Evolutionary conservation across 2,329 filamentous ascomycete species (phyloP).

Genomic region (Aspergillus sp.): DNA sequence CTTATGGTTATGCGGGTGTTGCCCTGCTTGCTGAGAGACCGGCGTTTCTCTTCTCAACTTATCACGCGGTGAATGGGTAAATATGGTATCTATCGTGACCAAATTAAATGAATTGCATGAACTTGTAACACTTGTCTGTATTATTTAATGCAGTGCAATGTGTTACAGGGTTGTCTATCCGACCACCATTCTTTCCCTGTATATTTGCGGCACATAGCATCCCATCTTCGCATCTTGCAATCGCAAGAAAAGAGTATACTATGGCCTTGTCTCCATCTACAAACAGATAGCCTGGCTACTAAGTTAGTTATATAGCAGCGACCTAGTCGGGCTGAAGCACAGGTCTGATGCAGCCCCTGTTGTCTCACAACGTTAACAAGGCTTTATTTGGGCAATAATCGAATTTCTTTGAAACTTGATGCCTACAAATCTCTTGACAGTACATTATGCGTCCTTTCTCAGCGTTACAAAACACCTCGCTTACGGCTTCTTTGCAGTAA

Average conservation of each 20-base stretch:
- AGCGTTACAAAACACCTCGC: neutral
- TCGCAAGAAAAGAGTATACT: neutral
- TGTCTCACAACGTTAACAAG: too few relatives aligned
- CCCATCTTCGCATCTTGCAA: neutral
- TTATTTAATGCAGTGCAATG: neutral
- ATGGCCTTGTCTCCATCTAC: too few relatives aligned
- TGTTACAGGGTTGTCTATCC: neutral
- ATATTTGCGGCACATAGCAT: neutral
- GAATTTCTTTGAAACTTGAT: neutral
- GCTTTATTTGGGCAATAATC: too few relatives aligned
- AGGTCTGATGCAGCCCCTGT: too few relatives aligned
- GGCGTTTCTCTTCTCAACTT: slow-evolving; percentile 28
- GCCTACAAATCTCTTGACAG: neutral
- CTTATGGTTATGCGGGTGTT: slow-evolving; percentile 28
- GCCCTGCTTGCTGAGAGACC: slow-evolving; percentile 23
- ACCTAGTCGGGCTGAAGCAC: too few relatives aligned
- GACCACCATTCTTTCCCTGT: neutral
- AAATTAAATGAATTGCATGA: slow-evolving; percentile 27
- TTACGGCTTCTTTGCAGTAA: slow-evolving; percentile 28
- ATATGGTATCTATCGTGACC: slow-evolving; percentile 24
- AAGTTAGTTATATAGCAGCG: too few relatives aligned
- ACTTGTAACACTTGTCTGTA: slow-evolving; percentile 12
- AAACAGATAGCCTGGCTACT: too few relatives aligned
- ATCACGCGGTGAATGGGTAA: slow-evolving; percentile 25
- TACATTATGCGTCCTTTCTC: neutral